phyloP scores from a whole-genome alignment of 164 flowering plant species.

The Magnolia kwangsiensis region DNA sequence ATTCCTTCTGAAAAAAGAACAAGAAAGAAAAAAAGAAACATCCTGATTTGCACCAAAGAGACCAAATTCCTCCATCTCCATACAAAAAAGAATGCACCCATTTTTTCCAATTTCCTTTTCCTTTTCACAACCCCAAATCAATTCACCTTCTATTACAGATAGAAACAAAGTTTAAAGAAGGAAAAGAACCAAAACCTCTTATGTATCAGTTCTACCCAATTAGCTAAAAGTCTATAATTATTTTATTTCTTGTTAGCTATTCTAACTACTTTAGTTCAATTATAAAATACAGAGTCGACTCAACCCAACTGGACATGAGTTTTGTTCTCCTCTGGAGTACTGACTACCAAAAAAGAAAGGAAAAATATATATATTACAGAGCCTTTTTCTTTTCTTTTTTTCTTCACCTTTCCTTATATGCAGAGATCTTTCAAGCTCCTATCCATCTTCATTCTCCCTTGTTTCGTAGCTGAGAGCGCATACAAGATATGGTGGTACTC shows the following conservation, averaged over 20 bases:
- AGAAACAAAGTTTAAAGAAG: no score
- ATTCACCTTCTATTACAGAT: no score
- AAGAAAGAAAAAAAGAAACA: background rate
- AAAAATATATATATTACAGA: no score
- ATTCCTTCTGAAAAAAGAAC: background rate
- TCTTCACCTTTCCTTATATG: constrained; percentile 7
- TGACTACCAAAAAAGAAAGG: no score
- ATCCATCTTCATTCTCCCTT: constrained; percentile 66
- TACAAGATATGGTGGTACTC: constrained; percentile 94
- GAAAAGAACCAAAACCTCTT: no score
- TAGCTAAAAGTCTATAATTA: no score
- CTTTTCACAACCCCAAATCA: no score
- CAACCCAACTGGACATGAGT: background rate
- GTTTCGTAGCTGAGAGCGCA: constrained; percentile 61
- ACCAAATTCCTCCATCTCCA: background rate
- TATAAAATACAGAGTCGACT: background rate
- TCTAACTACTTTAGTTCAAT: background rate
- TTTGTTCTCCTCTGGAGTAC: background rate
- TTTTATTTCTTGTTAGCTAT: background rate
- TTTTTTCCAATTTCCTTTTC: no score
- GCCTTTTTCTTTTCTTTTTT: no score
- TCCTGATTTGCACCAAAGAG: background rate
- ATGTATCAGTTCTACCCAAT: background rate
- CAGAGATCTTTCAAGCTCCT: constrained; percentile 76
- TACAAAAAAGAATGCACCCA: no score